These are phyloP conservation scores for Ramalina intermedia DNA, from an alignment of 495 filamentous ascomycete genomes.

Conservation along the genomic window DNA sequence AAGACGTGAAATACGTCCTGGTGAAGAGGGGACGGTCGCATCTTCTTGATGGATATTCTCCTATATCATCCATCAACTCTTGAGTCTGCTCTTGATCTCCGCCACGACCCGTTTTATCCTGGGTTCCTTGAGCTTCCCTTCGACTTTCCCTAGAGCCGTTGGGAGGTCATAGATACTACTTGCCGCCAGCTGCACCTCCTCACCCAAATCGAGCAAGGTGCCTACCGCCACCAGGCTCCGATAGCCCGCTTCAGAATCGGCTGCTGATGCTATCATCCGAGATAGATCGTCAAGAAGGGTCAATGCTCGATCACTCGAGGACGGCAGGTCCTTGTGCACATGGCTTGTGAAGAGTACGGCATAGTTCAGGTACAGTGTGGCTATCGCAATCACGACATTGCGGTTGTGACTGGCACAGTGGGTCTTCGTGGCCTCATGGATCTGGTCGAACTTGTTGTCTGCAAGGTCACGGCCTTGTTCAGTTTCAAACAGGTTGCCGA, in stretches of 20 bases:
- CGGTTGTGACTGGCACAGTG: slow-evolving; percentile 44
- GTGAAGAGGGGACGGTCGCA: no score
- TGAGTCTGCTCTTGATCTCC: slow-evolving; percentile 27
- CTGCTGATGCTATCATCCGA: slow-evolving; percentile 44
- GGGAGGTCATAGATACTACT: slow-evolving; percentile 33
- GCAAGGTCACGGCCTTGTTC: slow-evolving; percentile 51
- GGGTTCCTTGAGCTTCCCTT: slow-evolving; percentile 30
- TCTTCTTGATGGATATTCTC: no score
- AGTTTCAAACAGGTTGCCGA: slow-evolving; percentile 80
- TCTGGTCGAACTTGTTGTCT: slow-evolving; percentile 40
- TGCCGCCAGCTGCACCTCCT: slow-evolving; percentile 34
- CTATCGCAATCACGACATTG: slow-evolving; percentile 67
- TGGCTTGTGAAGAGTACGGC: slow-evolving; percentile 43
- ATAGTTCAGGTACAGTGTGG: slow-evolving; percentile 78
- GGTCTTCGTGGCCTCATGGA: slow-evolving; percentile 35
- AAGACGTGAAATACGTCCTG: no score
- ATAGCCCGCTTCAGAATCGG: slow-evolving; percentile 71
- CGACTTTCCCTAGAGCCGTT: slow-evolving; percentile 21
- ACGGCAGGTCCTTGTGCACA: slow-evolving; percentile 14
- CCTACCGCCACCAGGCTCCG: slow-evolving; percentile 70
- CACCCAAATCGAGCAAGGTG: slow-evolving; percentile 46
- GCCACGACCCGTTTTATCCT: slow-evolving; percentile 32
- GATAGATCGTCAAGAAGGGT: slow-evolving; percentile 48
- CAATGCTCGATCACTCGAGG: slow-evolving; percentile 41
- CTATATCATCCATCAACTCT: background rate